A percentile compares a stretch with the other conserved stretches of the same genome.
Conservation (phyloP, 2,329 filamentous ascomycete species). For the Beauveria sp. region DNA sequence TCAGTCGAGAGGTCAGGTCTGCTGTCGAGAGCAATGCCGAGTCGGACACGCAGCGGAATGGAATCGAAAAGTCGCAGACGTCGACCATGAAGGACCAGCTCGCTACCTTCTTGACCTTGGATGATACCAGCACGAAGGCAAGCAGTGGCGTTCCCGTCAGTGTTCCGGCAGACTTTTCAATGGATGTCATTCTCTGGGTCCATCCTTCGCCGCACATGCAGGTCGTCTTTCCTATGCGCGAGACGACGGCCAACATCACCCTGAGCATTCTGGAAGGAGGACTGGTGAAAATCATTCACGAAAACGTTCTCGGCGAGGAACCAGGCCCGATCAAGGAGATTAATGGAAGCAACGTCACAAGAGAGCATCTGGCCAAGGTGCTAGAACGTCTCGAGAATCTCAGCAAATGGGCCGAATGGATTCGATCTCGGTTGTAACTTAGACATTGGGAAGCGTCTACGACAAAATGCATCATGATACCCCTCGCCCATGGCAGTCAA, state of each 20-base stretch:
- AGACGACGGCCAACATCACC: constrained; percentile 43
- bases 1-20: constrained; percentile 31
- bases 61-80: constrained; percentile 12
- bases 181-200: constrained; percentile 47
- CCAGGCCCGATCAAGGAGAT: constrained; percentile 25
- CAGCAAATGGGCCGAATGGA: constrained; percentile 47
- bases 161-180: constrained; percentile 20
- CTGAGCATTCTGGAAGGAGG: constrained; percentile 55
- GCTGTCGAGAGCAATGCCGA: constrained; percentile 13
- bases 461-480: not conserved
- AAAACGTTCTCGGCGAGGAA: constrained; percentile 38
- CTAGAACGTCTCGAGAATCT: constrained; percentile 46
- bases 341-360: constrained; percentile 20
- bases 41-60: constrained; percentile 5
- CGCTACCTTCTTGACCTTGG: constrained; percentile 22
- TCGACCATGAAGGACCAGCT: constrained; percentile 27
- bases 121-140: not conserved
- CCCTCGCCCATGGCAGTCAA: not conserved
- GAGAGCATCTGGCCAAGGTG: constrained; percentile 35
- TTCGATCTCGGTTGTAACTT: constrained; percentile 32
- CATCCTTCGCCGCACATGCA: constrained; percentile 42
- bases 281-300: constrained; percentile 48
- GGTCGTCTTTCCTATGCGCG: constrained; percentile 46
- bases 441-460: not conserved
- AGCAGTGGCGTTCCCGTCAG: not conserved